Conservation (phyloP, 163 green algal genomes). For the Trebouxiophyceae sp. region DNA sequence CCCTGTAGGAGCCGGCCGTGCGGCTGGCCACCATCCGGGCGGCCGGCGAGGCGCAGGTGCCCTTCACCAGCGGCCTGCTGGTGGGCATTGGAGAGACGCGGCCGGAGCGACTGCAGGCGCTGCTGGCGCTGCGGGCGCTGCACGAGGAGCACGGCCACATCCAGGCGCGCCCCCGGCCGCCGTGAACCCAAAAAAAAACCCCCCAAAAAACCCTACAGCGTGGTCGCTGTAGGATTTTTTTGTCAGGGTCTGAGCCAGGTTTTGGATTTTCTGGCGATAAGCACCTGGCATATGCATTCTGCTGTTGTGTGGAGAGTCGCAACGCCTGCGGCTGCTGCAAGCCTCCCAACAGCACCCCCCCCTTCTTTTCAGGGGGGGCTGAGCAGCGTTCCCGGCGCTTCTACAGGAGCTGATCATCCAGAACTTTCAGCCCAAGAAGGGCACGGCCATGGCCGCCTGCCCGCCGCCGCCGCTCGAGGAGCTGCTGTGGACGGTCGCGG, state of each 20-base stretch:
- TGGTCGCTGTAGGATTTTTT: too few species aligned
- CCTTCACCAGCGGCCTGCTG: conserved; percentile 75
- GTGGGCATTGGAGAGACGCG: conserved; percentile 75
- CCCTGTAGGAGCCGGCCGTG: conserved; percentile 24
- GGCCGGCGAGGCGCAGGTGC: conserved; percentile 51
- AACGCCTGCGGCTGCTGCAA: too few species aligned
- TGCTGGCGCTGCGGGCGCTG: conserved; percentile 45
- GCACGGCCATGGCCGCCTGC: conserved; percentile 52
- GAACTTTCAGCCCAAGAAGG: conserved; percentile 70
- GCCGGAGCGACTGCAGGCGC: conserved; percentile 44
- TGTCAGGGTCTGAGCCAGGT: too few species aligned
- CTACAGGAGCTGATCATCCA: conserved; percentile 79
- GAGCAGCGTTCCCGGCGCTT: not conserved
- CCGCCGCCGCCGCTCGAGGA: conserved; percentile 55
- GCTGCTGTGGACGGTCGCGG: conserved; percentile 63
- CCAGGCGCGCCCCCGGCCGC: conserved; percentile 15
- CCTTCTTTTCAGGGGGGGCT: too few species aligned
- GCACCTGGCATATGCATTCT: too few species aligned
- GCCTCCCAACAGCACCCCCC: too few species aligned
- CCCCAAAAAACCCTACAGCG: too few species aligned
- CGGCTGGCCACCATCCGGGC: conserved; percentile 55
- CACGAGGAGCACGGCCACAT: conserved; percentile 59
- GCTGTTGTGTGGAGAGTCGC: too few species aligned
- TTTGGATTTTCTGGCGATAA: too few species aligned
- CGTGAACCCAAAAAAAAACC: too few species aligned